Percentiles rank a stretch among this genome's conserved stretches.
Evolutionary conservation across 2,329 filamentous ascomycete species (phyloP).

Genomic region (Botryotinia globosa): DNA sequence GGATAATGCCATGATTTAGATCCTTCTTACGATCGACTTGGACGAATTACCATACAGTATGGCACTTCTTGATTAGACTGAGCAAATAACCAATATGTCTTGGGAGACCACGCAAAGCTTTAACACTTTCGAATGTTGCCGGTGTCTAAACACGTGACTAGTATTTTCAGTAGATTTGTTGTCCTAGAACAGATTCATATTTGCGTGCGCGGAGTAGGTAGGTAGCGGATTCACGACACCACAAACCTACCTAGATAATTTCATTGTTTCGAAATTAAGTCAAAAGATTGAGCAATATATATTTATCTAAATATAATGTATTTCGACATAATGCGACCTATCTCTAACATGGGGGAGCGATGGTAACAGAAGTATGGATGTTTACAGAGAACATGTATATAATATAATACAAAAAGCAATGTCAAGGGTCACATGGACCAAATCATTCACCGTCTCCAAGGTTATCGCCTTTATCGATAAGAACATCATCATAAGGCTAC

Average conservation of each 20-base stretch:
- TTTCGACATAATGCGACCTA: not conserved
- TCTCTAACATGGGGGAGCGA: too few species aligned
- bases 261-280: not conserved
- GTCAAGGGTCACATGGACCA: not conserved
- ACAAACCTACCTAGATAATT: not conserved
- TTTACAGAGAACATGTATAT: not conserved
- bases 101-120: not conserved
- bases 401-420: not conserved
- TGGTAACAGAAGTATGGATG: not conserved
- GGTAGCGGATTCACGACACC: not conserved
- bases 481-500: slow-evolving; percentile 19
- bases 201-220: not conserved
- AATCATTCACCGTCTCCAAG: slow-evolving; percentile 1
- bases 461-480: slow-evolving; percentile 20
- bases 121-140: too few species aligned
- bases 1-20: not conserved
- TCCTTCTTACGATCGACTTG: not conserved
- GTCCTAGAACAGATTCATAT: not conserved
- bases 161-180: not conserved
- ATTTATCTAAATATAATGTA: not conserved
- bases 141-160: not conserved
- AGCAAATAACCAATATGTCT: not conserved
- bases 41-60: not conserved
- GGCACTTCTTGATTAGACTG: not conserved
- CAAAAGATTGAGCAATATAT: not conserved